Evolutionary conservation across 2,329 filamentous ascomycete species (phyloP).

Genomic region (Aspergillus sp.): DNA sequence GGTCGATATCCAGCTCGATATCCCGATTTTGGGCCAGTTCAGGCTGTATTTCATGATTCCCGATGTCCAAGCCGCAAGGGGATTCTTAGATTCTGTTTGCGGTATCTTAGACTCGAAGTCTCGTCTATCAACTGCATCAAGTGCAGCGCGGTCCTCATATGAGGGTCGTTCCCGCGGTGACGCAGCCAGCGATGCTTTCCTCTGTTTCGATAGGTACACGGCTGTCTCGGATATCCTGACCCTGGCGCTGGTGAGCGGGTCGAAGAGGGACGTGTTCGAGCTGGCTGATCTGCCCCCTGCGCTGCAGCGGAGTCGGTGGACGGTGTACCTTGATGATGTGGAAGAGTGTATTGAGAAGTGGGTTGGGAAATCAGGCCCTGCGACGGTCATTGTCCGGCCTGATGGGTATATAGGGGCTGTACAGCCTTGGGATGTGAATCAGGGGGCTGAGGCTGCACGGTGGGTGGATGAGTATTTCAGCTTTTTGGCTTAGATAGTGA

Average conservation of each 20-base stretch:
- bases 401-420: conserved; percentile 74
- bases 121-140: not conserved
- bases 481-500: not conserved
- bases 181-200: conserved; percentile 64
- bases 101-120: conserved; percentile 36
- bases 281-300: conserved; percentile 63
- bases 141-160: conserved; percentile 54
- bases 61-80: conserved; percentile 56
- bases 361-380: conserved; percentile 61
- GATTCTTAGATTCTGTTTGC: conserved; percentile 63
- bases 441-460: conserved; percentile 33
- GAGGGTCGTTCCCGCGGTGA: conserved; percentile 56
- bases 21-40: conserved; percentile 76
- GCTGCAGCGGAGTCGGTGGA: conserved; percentile 67
- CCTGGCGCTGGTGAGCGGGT: conserved; percentile 66
- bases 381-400: conserved; percentile 67
- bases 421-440: conserved; percentile 40
- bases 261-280: conserved; percentile 64
- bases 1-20: conserved; percentile 74
- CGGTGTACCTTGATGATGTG: conserved; percentile 69
- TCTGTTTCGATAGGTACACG: conserved; percentile 68
- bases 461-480: conserved; percentile 55
- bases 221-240: conserved; percentile 68
- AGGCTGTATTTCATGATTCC: conserved; percentile 70
- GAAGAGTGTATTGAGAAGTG: conserved; percentile 67